Evolutionary conservation across 192 early-diverging fungal genomes (phyloP), one percentile per base, ranked within the genome.

Genomic region (Dissophora globulifera): DNA sequence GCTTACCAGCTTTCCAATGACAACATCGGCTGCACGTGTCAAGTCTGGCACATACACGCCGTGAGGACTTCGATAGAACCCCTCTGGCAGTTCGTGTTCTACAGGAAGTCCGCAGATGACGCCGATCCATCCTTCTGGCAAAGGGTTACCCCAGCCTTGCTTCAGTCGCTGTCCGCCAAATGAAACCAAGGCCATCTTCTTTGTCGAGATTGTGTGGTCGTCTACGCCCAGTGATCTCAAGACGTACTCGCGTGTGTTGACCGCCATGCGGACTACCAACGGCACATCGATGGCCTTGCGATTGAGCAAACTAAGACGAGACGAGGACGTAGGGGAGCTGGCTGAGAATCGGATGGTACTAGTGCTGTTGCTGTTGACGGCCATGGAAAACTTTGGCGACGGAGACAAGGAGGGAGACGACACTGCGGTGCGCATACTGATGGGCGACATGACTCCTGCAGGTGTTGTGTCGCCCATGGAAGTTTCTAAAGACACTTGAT

Each of bases 1-100:
- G 43, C 79, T 49, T 70, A 82, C 81, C 46, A 89, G 50, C 78
- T 89, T 89, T 3, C 88, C 88, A 35, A 89, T 80, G 27, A 89
- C 78, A 38, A 85, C 84, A 52, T 88, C 86, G 0, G 81, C 83
- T n/a, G 86, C 86, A 51, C 82, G 79, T 10, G 85, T 86, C 13
- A 89, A 51, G 55, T 89, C 88, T 17, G 88, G 88, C 1, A 89
- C 82, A 52, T 88, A 89, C 0, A 83, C 86, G 55, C 86, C 83
- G 33, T 78, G 76, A 9, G 85, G 71, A 48, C 83, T 84, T 9
- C 80, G 35, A 58, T 86, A 87, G 41, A 87, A 87, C 10, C 78
- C 54, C 9, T 51, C 54, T n/a, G 82, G 86, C 19, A 86, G 64
- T 33, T 83, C 70, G 20, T 78, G 75, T 5, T 58, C 47, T 2